Conservation (phyloP, 2,329 filamentous ascomycete species). For the Teratosphaeria nubilosa region DNA sequence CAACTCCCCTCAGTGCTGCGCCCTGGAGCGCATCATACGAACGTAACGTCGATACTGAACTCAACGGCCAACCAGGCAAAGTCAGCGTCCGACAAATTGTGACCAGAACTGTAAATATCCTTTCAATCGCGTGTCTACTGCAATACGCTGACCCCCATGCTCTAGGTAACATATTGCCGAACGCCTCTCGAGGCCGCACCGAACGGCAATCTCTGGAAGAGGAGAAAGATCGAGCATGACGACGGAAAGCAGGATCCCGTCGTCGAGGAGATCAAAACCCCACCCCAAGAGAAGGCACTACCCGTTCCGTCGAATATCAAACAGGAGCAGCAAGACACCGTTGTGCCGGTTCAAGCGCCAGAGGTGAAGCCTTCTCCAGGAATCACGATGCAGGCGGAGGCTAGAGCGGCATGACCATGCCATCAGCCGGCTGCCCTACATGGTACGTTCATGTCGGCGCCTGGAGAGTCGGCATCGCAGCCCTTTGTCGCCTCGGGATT, state of each 20-base stretch:
- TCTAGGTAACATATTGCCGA: slow-evolving; percentile 38
- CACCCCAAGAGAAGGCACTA: slow-evolving; percentile 7
- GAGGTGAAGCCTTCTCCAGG: background rate
- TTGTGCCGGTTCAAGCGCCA: background rate
- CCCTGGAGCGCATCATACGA: slow-evolving; percentile 41
- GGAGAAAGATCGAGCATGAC: slow-evolving; percentile 56
- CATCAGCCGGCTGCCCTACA: background rate
- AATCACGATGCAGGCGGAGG: background rate
- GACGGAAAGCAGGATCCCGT: slow-evolving; percentile 2
- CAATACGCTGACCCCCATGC: background rate
- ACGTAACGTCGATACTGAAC: slow-evolving; percentile 48
- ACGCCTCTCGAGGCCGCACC: slow-evolving; percentile 71
- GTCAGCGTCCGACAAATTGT: slow-evolving; percentile 77
- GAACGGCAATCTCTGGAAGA: slow-evolving; percentile 59
- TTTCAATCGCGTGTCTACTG: slow-evolving; percentile 60
- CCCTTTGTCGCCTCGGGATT: background rate
- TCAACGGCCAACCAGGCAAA: slow-evolving; percentile 29
- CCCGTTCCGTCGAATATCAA: slow-evolving; percentile 13
- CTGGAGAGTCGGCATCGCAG: background rate
- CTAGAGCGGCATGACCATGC: background rate
- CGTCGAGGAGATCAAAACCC: background rate
- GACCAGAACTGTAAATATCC: slow-evolving; percentile 51
- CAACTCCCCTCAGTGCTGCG: slow-evolving; percentile 24
- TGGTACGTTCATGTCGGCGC: background rate
- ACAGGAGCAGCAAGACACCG: slow-evolving; percentile 9